Percentiles rank a stretch among this genome's conserved stretches.
Conservation (phyloP, 2,329 filamentous ascomycete genomes). For the Aspergillus oerlinghausenensis region DNA sequence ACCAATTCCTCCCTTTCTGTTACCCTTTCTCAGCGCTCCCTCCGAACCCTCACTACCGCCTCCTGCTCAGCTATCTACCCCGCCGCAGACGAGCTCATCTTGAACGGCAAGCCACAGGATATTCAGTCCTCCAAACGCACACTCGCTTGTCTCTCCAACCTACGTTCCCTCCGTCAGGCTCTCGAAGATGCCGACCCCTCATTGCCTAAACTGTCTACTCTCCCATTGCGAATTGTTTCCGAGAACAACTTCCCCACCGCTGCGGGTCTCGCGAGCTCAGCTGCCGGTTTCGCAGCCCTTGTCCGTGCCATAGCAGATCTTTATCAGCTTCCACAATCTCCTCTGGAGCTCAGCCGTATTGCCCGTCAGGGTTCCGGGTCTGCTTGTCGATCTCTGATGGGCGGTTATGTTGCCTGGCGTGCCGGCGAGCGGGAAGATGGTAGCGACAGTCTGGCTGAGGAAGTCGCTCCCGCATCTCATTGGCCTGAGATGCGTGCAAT, state of each 20-base stretch:
- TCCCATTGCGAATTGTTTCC: constrained; percentile 80
- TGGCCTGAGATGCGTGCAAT: constrained; percentile 95
- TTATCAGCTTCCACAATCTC: constrained; percentile 76
- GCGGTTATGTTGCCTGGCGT: constrained; percentile 94
- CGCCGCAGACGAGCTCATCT: constrained; percentile 64
- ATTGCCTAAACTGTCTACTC: constrained; percentile 74
- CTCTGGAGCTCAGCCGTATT: constrained; percentile 79
- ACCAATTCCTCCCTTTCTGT: constrained; percentile 98
- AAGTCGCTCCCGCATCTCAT: constrained; percentile 82
- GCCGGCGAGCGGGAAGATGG: constrained; percentile 73
- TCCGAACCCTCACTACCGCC: constrained; percentile 93
- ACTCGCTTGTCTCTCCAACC: constrained; percentile 87
- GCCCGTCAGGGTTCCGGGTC: constrained; percentile 92
- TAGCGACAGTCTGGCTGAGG: constrained; percentile 78
- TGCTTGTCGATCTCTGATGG: constrained; percentile 87
- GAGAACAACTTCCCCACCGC: constrained; percentile 99
- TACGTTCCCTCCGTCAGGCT: constrained; percentile 69
- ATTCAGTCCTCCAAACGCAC: constrained; percentile 76
- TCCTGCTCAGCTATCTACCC: constrained; percentile 74
- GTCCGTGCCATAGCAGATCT: constrained; percentile 83
- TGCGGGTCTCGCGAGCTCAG: constrained; percentile 69
- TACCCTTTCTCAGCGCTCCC: constrained; percentile 87
- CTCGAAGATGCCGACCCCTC: constrained; percentile 68
- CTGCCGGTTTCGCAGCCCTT: constrained; percentile 63
- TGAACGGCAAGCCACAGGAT: constrained; percentile 80